phyloP scores from a whole-genome alignment of 2,329 filamentous ascomycete species.

The Calonectria pteridis region DNA sequence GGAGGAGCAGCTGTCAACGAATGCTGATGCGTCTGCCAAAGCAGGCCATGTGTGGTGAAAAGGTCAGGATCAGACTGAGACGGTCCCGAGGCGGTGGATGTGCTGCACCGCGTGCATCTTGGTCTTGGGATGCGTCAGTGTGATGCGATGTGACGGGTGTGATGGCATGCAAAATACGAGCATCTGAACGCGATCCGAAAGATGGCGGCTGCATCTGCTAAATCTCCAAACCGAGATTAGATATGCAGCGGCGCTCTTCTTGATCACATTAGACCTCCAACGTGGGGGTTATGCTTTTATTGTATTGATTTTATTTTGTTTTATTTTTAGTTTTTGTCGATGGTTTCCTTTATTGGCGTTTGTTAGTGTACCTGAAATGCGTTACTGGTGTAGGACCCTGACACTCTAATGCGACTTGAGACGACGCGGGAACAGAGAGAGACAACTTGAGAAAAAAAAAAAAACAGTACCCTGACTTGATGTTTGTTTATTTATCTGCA shows the following conservation, averaged over 20 bases:
- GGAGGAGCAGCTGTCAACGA: neutral
- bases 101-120: slow-evolving; percentile 6
- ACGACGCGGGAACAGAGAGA: neutral
- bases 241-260: neutral
- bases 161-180: neutral
- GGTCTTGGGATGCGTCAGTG: slow-evolving; percentile 5
- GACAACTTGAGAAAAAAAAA: neutral
- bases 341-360: neutral
- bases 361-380: neutral
- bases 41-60: neutral
- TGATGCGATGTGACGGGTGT: neutral
- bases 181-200: neutral
- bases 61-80: slow-evolving; percentile 4
- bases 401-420: neutral
- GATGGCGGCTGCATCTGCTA: neutral
- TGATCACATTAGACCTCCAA: neutral
- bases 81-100: slow-evolving; percentile 7
- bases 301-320: neutral
- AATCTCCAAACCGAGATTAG: neutral
- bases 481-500: neutral
- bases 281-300: neutral
- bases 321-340: neutral
- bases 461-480: neutral
- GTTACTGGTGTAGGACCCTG: neutral
- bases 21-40: neutral